Percentiles rank a stretch among this genome's conserved stretches.
phyloP scores from a whole-genome alignment of 192 early-diverging fungal species.

The Pilaira anomala region DNA sequence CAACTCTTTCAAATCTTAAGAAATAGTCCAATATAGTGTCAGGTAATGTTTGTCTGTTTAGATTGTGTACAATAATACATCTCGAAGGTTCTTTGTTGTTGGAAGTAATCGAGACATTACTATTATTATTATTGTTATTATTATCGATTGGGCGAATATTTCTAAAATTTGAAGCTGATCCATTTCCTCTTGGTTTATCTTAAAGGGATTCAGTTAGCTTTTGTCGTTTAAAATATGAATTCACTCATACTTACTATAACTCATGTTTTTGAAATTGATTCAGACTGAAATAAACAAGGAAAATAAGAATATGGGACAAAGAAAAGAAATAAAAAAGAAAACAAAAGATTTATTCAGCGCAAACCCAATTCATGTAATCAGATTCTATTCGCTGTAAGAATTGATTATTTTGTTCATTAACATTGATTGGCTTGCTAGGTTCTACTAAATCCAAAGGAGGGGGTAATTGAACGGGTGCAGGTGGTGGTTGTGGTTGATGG shows the following conservation, averaged over 20 bases:
- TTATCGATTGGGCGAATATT: too few relatives aligned
- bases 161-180: not conserved
- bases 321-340: not conserved
- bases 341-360: too few relatives aligned
- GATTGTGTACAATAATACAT: not conserved
- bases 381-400: not conserved
- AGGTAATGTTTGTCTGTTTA: not conserved
- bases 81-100: not conserved
- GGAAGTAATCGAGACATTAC: too few relatives aligned
- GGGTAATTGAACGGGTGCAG: not conserved
- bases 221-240: not conserved
- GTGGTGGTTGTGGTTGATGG: not conserved
- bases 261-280: not conserved
- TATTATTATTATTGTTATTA: not conserved
- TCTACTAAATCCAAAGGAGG: slow-evolving; percentile 10
- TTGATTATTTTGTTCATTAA: slow-evolving; percentile 9
- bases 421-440: not conserved
- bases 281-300: too few relatives aligned
- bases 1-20: slow-evolving; percentile 4
- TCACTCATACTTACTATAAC: not conserved
- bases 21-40: slow-evolving; percentile 2
- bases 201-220: not conserved
- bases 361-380: not conserved
- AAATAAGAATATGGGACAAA: not conserved
- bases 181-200: not conserved